These are phyloP conservation scores for Aspergillus sojae DNA, from an alignment of 2,329 filamentous ascomycete genomes.

Conservation along the genomic window DNA sequence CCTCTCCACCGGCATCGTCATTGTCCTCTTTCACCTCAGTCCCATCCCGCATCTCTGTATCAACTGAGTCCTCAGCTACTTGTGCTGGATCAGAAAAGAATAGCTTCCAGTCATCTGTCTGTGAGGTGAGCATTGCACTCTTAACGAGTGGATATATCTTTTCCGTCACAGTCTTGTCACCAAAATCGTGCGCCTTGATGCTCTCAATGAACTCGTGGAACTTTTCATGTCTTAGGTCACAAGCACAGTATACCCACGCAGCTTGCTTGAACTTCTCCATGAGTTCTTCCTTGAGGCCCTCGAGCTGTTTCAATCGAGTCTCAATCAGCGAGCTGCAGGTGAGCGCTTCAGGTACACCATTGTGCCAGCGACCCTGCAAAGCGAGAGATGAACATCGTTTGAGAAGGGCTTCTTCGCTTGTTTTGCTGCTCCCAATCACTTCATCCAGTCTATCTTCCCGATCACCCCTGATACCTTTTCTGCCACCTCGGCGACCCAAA, in stretches of 20 bases:
- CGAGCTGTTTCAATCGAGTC: constrained; percentile 27
- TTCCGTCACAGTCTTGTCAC: constrained; percentile 30
- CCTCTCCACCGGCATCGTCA: neutral
- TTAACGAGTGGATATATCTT: constrained; percentile 25
- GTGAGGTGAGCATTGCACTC: constrained; percentile 19
- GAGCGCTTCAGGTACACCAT: constrained; percentile 29
- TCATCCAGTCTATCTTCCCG: constrained; percentile 46
- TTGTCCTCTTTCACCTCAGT: neutral
- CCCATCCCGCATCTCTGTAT: neutral
- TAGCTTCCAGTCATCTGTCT: constrained; percentile 31
- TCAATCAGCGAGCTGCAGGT: constrained; percentile 37
- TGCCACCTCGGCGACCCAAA: constrained; percentile 34
- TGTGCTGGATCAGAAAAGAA: constrained; percentile 26
- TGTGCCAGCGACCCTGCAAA: constrained; percentile 29
- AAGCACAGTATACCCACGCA: constrained; percentile 32
- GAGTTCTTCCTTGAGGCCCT: constrained; percentile 25
- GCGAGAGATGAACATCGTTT: constrained; percentile 48
- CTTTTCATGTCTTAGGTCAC: constrained; percentile 24
- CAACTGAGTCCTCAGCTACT: neutral
- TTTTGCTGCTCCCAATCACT: constrained; percentile 48
- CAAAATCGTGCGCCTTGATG: constrained; percentile 32
- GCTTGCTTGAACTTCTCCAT: constrained; percentile 29
- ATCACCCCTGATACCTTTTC: constrained; percentile 29
- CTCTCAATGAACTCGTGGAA: constrained; percentile 33
- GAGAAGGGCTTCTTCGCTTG: constrained; percentile 57